Conservation (phyloP, 495 filamentous ascomycete species). For the Halenospora varia region DNA sequence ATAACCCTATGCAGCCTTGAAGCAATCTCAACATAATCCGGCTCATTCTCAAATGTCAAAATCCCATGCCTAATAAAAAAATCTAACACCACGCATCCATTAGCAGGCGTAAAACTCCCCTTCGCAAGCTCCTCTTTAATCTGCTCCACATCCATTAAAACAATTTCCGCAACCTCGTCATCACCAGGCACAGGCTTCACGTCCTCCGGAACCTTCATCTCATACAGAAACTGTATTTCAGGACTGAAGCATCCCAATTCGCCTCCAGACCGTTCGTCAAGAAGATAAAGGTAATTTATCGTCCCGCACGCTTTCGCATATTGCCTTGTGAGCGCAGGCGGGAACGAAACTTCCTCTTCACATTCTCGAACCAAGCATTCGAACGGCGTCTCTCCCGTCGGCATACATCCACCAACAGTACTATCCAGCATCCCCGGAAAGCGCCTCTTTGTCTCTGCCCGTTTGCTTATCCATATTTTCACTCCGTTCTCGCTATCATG, state of each 20-base stretch:
- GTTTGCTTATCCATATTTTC: slow-evolving; percentile 45
- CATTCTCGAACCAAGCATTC: slow-evolving; percentile 46
- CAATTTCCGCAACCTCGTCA: slow-evolving; percentile 46
- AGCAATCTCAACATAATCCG: slow-evolving; percentile 41
- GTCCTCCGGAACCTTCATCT: slow-evolving; percentile 37
- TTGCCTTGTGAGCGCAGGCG: slow-evolving; percentile 25
- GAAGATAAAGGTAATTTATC: slow-evolving; percentile 32
- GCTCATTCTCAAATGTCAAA: slow-evolving; percentile 45
- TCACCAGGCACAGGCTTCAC: slow-evolving; percentile 39
- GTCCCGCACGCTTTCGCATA: slow-evolving; percentile 28
- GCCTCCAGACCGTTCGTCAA: slow-evolving; percentile 22
- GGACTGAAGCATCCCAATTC: slow-evolving; percentile 36
- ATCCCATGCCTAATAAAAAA: slow-evolving; percentile 52
- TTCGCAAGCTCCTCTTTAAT: slow-evolving; percentile 35
- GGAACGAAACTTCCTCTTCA: slow-evolving; percentile 46
- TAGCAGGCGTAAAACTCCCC: slow-evolving; percentile 48
- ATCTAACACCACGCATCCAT: slow-evolving; percentile 42
- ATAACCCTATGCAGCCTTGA: slow-evolving; percentile 48
- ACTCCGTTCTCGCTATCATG: slow-evolving; percentile 32
- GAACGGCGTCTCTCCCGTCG: slow-evolving; percentile 33
- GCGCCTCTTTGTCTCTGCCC: slow-evolving; percentile 38
- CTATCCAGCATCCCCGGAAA: slow-evolving; percentile 49
- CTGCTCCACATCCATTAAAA: slow-evolving; percentile 40
- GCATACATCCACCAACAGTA: slow-evolving; percentile 50
- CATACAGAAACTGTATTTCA: slow-evolving; percentile 43